phyloP scores from a whole-genome alignment of 495 filamentous ascomycete species.

The Peziza echinospora region DNA sequence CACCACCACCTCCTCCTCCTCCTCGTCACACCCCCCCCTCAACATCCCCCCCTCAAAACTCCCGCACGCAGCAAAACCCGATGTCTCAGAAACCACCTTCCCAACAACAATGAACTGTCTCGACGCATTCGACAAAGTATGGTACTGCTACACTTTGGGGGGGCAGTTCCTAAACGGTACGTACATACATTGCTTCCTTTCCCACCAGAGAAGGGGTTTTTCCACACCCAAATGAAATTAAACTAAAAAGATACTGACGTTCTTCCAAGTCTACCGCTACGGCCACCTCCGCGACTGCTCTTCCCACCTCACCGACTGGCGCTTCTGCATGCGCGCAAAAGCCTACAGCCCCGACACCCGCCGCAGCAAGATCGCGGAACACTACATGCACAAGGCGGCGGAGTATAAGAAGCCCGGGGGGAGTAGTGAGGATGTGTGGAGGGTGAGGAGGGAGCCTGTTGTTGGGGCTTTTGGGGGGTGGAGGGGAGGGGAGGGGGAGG shows the following conservation, averaged over 20 bases:
- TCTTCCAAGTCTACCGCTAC: conserved; percentile 51
- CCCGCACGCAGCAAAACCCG: no score
- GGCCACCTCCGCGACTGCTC: conserved; percentile 50
- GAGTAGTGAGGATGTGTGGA: conserved; percentile 91
- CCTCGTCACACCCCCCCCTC: not conserved
- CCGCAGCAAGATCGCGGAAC: conserved; percentile 36
- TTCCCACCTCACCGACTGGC: conserved; percentile 72
- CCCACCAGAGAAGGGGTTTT: no score
- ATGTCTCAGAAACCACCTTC: conserved; percentile 42
- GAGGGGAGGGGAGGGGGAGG: not conserved
- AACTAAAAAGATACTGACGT: not conserved
- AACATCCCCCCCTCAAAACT: no score
- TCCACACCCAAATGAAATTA: not conserved
- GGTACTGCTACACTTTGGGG: conserved; percentile 83
- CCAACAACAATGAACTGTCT: conserved; percentile 72
- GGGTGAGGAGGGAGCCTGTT: conserved; percentile 34
- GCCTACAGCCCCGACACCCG: conserved; percentile 19
- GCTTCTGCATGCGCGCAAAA: conserved; percentile 85
- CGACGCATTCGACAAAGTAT: conserved; percentile 74
- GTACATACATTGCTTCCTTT: no score
- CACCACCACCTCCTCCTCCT: not conserved
- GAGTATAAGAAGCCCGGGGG: conserved; percentile 50
- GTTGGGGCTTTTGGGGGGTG: conserved; percentile 12
- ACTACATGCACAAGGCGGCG: conserved; percentile 49
- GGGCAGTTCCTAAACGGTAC: conserved; percentile 52